These are phyloP conservation scores for Thoreauomyces humboldtii DNA, from an alignment of 192 early-diverging fungal genomes.

Conservation along the genomic window DNA sequence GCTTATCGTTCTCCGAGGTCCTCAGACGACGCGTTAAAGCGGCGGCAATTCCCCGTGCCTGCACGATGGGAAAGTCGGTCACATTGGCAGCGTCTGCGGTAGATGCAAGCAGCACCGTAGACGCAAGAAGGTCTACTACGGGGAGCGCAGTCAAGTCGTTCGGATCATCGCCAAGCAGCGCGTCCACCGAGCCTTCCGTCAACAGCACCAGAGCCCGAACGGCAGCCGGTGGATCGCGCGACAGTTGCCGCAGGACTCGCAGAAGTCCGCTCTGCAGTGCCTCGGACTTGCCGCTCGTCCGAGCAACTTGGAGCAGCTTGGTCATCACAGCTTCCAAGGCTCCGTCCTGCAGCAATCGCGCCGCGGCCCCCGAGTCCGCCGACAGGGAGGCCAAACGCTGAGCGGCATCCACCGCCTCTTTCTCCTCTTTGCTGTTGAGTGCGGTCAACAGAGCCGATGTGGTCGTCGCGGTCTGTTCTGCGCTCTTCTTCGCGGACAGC, in stretches of 20 bases:
- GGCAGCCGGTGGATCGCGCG: no score
- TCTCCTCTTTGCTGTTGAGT: not conserved
- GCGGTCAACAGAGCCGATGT: not conserved
- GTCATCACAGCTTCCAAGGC: conserved; percentile 19
- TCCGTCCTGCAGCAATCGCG: conserved; percentile 6
- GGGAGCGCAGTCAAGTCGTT: not conserved
- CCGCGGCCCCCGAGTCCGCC: not conserved
- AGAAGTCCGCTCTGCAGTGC: no score
- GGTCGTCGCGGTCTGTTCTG: not conserved
- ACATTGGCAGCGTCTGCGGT: no score
- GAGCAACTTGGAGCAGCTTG: not conserved
- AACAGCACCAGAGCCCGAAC: no score
- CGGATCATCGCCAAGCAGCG: no score
- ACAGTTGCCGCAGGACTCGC: no score
- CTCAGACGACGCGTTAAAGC: not conserved
- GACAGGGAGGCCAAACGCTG: conserved; percentile 20
- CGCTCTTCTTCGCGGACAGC: not conserved
- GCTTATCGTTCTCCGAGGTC: not conserved
- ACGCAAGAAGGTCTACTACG: conserved; percentile 20
- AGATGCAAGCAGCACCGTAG: no score
- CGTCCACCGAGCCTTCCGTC: no score
- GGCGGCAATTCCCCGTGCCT: no score
- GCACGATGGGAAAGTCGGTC: no score
- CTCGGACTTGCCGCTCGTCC: no score
- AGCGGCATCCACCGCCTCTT: conserved; percentile 25